phyloP scores from a whole-genome alignment of 2,329 filamentous ascomycete genomes.

The Gyromitra esculenta region DNA sequence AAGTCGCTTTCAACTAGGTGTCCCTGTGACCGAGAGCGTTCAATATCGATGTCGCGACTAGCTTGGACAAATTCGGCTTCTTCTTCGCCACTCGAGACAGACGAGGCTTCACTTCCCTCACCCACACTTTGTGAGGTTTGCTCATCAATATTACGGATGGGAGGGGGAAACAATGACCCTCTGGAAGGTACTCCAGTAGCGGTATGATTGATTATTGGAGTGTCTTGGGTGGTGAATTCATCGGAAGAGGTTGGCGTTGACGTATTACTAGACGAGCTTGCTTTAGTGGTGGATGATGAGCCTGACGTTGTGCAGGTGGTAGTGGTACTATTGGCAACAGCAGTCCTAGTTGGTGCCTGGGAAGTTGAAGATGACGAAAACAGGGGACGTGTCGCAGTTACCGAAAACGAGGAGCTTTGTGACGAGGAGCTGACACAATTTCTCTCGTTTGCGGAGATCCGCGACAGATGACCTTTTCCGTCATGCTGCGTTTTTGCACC shows the following conservation, averaged over 20 bases:
- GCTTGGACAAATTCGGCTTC: background rate
- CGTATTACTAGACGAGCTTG: background rate
- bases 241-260: background rate
- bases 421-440: background rate
- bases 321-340: conserved; percentile 4
- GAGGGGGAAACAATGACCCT: background rate
- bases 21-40: background rate
- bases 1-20: background rate
- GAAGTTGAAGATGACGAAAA: conserved; percentile 3
- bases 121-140: too few relatives aligned
- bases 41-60: background rate
- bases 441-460: background rate
- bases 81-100: background rate
- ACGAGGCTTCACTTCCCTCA: background rate
- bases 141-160: background rate
- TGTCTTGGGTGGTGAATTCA: background rate
- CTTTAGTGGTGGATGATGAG: background rate
- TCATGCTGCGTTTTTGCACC: background rate
- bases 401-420: background rate
- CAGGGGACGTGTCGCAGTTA: background rate
- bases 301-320: conserved; percentile 22
- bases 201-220: background rate
- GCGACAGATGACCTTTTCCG: background rate
- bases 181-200: background rate
- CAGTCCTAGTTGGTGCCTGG: conserved; percentile 3